These are phyloP conservation scores for Lenzites betulinus DNA, from an alignment of 768 basidiomycete genomes.

Conservation along the genomic window DNA sequence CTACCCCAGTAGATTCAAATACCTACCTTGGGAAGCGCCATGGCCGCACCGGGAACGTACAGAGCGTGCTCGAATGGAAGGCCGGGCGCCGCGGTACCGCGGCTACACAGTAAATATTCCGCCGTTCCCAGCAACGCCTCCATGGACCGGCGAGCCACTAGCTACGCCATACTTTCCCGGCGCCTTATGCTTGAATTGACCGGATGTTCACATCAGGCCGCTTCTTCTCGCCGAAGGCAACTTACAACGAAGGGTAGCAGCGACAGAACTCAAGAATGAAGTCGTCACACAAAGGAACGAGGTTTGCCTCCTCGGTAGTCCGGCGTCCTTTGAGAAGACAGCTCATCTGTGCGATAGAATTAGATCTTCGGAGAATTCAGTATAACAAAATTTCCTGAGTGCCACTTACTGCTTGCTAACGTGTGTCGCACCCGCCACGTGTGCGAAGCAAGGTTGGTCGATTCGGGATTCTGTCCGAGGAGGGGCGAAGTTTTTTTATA, in stretches of 20 bases:
- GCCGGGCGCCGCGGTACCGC: conserved; percentile 2
- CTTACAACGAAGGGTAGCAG: neutral
- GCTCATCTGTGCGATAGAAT: neutral
- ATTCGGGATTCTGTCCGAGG: too few species aligned
- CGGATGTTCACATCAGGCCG: neutral
- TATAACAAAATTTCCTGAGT: neutral
- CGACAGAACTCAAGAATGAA: conserved; percentile 4
- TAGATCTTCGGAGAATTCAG: neutral
- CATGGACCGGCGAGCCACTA: conserved; percentile 3
- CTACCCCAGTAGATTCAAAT: neutral
- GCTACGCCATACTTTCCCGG: neutral
- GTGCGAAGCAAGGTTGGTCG: too few species aligned
- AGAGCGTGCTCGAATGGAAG: neutral
- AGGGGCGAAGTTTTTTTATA: too few species aligned
- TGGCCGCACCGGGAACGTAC: too few species aligned
- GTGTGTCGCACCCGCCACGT: neutral
- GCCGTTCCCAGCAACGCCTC: neutral
- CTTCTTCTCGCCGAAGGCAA: conserved; percentile 3
- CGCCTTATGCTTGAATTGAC: neutral
- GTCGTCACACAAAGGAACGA: conserved; percentile 4
- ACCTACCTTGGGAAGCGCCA: neutral
- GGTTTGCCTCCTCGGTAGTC: neutral
- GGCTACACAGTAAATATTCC: neutral
- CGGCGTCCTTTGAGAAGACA: neutral
- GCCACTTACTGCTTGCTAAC: conserved; percentile 1